Evolutionary conservation across 2,329 filamentous ascomycete genomes (phyloP).

Genomic region (Aspergillus sp.): DNA sequence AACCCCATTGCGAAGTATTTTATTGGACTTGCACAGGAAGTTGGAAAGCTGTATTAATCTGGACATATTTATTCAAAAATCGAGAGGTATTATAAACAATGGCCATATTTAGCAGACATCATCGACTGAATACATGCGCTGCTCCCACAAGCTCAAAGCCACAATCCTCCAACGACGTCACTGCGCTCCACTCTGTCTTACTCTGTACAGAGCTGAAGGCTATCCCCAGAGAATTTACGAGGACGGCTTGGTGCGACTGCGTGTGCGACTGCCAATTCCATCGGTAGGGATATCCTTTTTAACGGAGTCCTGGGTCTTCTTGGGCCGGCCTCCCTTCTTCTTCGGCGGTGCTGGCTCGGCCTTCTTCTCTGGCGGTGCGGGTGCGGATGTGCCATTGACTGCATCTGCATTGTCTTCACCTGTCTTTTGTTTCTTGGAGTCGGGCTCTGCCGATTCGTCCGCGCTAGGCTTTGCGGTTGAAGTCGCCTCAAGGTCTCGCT

Average conservation of each 20-base stretch:
- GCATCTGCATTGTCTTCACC: conserved; percentile 12
- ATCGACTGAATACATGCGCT: background rate
- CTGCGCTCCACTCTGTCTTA: background rate
- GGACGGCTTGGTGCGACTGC: conserved; percentile 37
- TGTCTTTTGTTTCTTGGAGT: conserved; percentile 38
- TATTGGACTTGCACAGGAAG: background rate
- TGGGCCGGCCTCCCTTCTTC: conserved; percentile 31
- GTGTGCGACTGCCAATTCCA: conserved; percentile 40
- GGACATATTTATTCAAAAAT: background rate
- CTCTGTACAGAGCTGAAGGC: background rate
- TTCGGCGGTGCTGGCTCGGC: too few species aligned
- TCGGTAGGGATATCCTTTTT: conserved; percentile 29
- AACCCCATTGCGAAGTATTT: background rate
- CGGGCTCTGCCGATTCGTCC: conserved; percentile 22
- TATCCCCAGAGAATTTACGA: conserved; percentile 5
- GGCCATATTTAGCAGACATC: background rate
- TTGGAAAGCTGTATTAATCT: background rate
- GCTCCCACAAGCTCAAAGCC: background rate
- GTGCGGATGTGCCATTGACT: conserved; percentile 15
- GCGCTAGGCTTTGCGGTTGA: conserved; percentile 13
- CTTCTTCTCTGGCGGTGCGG: conserved; percentile 23
- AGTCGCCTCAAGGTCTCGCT: conserved; percentile 23
- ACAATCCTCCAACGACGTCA: background rate
- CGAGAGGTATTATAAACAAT: background rate
- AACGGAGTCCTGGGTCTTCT: conserved; percentile 31